Evolutionary conservation across 345 rosid species (phyloP), one percentile per base, ranked within the genome.

Genomic region (Moricandia arvensis): DNA sequence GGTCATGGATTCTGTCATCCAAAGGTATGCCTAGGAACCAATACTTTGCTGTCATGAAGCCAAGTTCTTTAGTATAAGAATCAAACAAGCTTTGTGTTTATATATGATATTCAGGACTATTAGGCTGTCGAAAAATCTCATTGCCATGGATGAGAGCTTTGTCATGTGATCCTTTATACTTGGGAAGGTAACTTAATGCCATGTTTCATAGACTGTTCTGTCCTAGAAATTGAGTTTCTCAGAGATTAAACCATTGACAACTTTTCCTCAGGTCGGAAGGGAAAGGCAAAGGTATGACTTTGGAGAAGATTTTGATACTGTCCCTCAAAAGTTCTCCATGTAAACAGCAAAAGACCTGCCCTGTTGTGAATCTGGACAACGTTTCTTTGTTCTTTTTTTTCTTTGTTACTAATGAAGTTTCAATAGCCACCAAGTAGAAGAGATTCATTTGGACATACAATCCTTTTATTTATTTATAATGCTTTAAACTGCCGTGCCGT

Each of bases 251-350:
- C 34, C 16, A 12, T 58, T 69, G 57, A 29, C 47, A 64, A 68
- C 43, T 30, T 57, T 1, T 33, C 9, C 2, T 70, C 80, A 96
- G 97, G 96, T 78, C 51, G 98, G 97, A 66, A 86, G 84, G 79
- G 97, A 93, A 75, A 83, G 98, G 43, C 99, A 89, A 76, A 88
- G 93, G 82, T 89, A 84, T 6, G 98, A 96, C 83, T 93, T 86
- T 7, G 98, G 89, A 69, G 83, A 80, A 34, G 99, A 91, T 80
- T 87, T 88, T 17, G 99, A 95, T 74, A n/a, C 84, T 15, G 96
- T 86, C 68, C 98, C 99, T 61, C 93, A 89, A 83, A 96, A 84
- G 83, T 96, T 96, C 78, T 83, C 87, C 63, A 82, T 87, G 66
- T 91, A 21, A 81, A 45, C 68, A 78, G 29, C 9, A 37, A 5